Evolutionary conservation across 495 filamentous ascomycete genomes (phyloP).

Genomic region (Talaromyces liani): DNA sequence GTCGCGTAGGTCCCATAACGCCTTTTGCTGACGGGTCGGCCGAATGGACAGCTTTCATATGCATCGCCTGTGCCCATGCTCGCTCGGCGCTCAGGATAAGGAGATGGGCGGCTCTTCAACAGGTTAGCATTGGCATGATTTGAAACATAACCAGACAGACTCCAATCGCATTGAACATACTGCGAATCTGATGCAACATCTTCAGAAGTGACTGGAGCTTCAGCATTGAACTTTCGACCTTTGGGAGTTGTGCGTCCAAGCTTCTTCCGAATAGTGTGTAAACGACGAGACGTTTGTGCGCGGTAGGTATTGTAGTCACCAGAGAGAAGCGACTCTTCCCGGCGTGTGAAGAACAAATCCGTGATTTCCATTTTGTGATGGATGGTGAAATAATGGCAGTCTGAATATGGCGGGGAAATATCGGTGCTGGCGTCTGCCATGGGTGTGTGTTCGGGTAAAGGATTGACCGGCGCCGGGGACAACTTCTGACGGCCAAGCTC

Average conservation of each 20-base stretch:
- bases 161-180: conserved; percentile 41
- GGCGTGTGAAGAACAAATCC: conserved; percentile 63
- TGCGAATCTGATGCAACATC: conserved; percentile 70
- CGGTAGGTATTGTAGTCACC: conserved; percentile 88
- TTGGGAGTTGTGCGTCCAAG: conserved; percentile 74
- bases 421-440: conserved; percentile 15
- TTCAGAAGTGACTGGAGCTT: conserved; percentile 62
- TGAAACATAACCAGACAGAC: not conserved
- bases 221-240: conserved; percentile 74
- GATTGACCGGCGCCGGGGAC: conserved; percentile 20
- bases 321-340: conserved; percentile 74
- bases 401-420: conserved; percentile 13
- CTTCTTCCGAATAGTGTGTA: conserved; percentile 78
- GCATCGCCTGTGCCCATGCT: conserved; percentile 94
- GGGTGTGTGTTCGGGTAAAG: conserved; percentile 33
- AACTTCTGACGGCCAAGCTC: conserved; percentile 6
- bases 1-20: conserved; percentile 68
- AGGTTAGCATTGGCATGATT: conserved; percentile 13
- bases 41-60: conserved; percentile 78
- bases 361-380: conserved; percentile 75
- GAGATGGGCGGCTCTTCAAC: conserved; percentile 64
- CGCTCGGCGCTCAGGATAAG: conserved; percentile 81
- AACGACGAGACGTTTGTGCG: conserved; percentile 66
- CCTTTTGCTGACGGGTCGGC: conserved; percentile 63
- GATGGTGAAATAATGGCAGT: conserved; percentile 2